Evolutionary conservation across 2,329 filamentous ascomycete species (phyloP), one percentile per base, ranked within the genome.

Genomic region (Colletotrichum siamense): DNA sequence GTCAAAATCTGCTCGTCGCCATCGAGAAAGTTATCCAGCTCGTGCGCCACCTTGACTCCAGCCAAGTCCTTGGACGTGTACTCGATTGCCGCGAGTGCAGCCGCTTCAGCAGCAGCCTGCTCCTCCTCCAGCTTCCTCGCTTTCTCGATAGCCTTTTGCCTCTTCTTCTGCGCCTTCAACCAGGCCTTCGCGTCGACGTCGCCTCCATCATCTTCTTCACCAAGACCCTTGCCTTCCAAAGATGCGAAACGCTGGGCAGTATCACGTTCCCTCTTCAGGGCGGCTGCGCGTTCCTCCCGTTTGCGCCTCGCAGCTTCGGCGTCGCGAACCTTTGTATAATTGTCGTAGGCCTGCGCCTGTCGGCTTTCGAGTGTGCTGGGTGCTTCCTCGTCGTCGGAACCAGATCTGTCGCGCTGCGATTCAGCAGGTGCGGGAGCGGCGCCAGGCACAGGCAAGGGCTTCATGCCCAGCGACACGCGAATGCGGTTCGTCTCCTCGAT

Each of bases 401-500:
- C 85, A 75, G 86, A 79, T 78, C 82, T 75, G 82, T 80, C 77
- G 83, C 79, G 77, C 85, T 84, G 70, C 87, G 85, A 77, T 81
- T 83, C 82, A 74, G 82, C 81, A 62, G 83, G 83, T 71, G 87
- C 44, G 44, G 44, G 30, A 13, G 59, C 88, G 75, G 89, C 90
- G 79, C 95, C 95, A 30, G 96, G 95, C 13, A 98, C 95, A 28
- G 96, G 95, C 81, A 99, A 88, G 30, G 96, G 96, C 83, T 96
- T 95, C 89, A 98, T 92, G 82, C 96, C 96, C 87, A 98, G 92
- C 66, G 95, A 95, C 81, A 94, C 90, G 81, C 96, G 95, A 82
- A 98, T 94, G 83, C 96, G 95, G 88, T 99, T 99, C 79, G 95
- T 95, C 89, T 98, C 96, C 85, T 98, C 95, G 82, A 99, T 96